Evolutionary conservation across 768 basidiomycete genomes (phyloP), one percentile per base, ranked within the genome.

Genomic region (Coprinellus aureogranulatus): DNA sequence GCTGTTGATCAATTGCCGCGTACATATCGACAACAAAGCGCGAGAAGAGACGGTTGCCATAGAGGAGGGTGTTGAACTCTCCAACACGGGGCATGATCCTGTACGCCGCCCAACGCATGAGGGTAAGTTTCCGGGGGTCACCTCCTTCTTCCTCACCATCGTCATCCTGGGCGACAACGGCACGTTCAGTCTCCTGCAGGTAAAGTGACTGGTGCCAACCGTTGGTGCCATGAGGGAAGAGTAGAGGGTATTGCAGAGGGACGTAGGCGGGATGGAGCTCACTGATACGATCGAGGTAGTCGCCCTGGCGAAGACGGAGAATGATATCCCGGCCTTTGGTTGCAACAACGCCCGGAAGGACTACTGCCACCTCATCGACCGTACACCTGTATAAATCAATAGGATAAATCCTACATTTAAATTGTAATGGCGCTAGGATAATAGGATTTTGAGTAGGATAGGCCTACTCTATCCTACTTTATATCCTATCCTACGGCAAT

Each of bases 1-100:
- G 63, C 1, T 53, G 60, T 23, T 81, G 78, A 1, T 84, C 80
- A 26, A 72, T 63, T 0, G 68, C 64, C 16, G 81, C 79, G 74
- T 72, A 84, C 2, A 59, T 64, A 70, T 84, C 79, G 46, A 75
- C 75, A 37, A 78, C 37, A 39, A 39, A 48, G 14, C 26, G 47
- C 4, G 22, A 23, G n/a, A 48, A 48, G 10, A 48, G 26, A 5
- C 26, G 47, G 9, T 27, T 27, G n/a, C 47, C 47, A 5, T n/a
- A 9, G 9, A 48, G 26, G 26, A 48, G 22, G 10, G 23, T 23
- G 26, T 48, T 48, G 22, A 27, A 23, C 10, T 27, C 10, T 5
- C 28, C 28, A 10, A 9, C 12, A 10, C 47, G 16, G 23, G 12
- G 10, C 22, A 25, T 23, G 16, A 48, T 48, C 11, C 47, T 5